Evolutionary conservation across 495 filamentous ascomycete genomes (phyloP).

Genomic region (Neurospora sp.): DNA sequence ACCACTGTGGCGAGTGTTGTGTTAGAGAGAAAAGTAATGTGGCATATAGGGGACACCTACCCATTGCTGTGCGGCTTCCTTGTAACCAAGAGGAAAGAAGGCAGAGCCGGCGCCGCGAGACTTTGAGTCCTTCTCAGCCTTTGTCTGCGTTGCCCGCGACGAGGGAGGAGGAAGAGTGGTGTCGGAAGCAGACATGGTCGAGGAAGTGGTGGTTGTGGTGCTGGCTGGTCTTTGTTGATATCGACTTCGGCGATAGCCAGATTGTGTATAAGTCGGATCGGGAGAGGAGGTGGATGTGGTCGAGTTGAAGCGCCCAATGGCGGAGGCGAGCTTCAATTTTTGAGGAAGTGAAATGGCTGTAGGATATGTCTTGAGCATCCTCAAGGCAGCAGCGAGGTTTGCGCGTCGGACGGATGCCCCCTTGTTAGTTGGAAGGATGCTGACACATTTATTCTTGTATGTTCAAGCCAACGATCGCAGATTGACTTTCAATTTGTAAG

Average conservation of each 20-base stretch:
- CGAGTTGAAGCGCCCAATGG: constrained; percentile 2
- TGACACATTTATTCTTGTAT: not conserved
- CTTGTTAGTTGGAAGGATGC: constrained; percentile 3
- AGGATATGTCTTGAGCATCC: constrained; percentile 23
- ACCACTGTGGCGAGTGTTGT: constrained; percentile 52
- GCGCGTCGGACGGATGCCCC: constrained; percentile 10
- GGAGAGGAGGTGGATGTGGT: constrained; percentile 29
- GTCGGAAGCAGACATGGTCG: not conserved
- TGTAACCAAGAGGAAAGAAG: constrained; percentile 81
- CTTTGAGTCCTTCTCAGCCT: not conserved
- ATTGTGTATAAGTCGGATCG: constrained; percentile 3
- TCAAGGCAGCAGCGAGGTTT: constrained; percentile 4
- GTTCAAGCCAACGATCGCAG: not conserved
- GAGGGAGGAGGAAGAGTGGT: not conserved
- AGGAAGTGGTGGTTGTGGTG: constrained; percentile 18
- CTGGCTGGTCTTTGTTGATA: constrained; percentile 8
- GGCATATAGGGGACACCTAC: constrained; percentile 35
- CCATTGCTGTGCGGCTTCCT: constrained; percentile 89
- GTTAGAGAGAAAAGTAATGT: not conserved
- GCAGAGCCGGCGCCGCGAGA: not conserved
- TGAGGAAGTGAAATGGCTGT: constrained; percentile 13
- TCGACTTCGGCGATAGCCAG: constrained; percentile 18
- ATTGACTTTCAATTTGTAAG: not conserved
- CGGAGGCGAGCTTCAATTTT: constrained; percentile 14
- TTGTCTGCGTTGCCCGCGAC: not conserved